These are phyloP conservation scores for Aristolochia californica DNA, from an alignment of 164 flowering plant species.

Conservation along the genomic window DNA sequence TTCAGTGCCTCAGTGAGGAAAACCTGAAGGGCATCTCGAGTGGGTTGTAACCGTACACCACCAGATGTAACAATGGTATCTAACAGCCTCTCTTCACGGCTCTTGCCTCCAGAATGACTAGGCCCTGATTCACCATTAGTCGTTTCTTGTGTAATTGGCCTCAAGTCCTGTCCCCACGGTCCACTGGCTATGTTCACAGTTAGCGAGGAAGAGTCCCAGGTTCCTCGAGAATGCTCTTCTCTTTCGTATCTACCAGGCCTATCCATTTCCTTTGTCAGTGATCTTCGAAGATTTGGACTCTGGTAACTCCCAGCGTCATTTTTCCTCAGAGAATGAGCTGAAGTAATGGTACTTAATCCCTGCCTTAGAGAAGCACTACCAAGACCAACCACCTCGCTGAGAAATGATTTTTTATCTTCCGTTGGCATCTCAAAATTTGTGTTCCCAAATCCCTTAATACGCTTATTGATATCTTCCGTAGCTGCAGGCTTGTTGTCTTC, in stretches of 20 bases:
- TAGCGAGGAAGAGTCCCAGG: conserved; percentile 25
- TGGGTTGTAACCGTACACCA: conserved; percentile 92
- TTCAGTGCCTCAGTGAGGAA: conserved; percentile 80
- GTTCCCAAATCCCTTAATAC: conserved; percentile 94
- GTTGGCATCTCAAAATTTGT: conserved; percentile 60
- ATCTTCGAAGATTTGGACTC: conserved; percentile 71
- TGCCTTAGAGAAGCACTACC: conserved; percentile 89
- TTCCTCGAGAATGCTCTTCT: conserved; percentile 27
- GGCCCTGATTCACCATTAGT: conserved; percentile 40
- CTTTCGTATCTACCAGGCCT: conserved; percentile 45
- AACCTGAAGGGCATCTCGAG: conserved; percentile 82
- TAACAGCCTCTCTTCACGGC: conserved; percentile 76
- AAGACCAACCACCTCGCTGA: conserved; percentile 86
- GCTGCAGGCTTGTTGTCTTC: conserved; percentile 56
- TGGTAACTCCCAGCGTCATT: conserved; percentile 68
- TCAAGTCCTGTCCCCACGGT: conserved; percentile 51
- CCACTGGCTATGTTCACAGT: conserved; percentile 36
- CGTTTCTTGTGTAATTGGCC: conserved; percentile 21
- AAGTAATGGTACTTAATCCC: conserved; percentile 59
- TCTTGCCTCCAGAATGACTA: conserved; percentile 34
- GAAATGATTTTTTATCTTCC: conserved; percentile 82
- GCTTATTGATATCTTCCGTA: conserved; percentile 40
- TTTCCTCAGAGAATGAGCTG: conserved; percentile 46
- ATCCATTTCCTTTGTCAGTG: conserved; percentile 60
- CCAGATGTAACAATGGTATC: conserved; percentile 89